Evolutionary conservation across 2,329 filamentous ascomycete species (phyloP).

Genomic region (Botrytis cinerea): DNA sequence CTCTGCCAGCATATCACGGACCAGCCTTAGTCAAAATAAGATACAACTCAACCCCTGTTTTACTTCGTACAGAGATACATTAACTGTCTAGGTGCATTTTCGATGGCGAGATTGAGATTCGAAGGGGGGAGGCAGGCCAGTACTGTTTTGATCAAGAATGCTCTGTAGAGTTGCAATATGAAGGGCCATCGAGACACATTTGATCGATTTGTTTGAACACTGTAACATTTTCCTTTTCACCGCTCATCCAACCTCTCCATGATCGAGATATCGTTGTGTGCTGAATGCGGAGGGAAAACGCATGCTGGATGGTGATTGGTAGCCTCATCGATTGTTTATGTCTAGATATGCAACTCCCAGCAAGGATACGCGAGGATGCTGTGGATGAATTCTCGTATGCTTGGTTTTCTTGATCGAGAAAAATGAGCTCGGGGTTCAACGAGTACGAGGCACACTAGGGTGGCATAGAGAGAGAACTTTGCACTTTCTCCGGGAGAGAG

Average conservation of each 20-base stretch:
- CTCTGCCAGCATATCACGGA: conserved; percentile 19
- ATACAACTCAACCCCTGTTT: conserved; percentile 9
- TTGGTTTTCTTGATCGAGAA: conserved; percentile 4
- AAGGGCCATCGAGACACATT: background rate
- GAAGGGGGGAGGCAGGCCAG: background rate
- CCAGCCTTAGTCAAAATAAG: background rate
- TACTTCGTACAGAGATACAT: conserved; percentile 19
- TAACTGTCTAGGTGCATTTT: conserved; percentile 13
- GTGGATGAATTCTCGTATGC: conserved; percentile 14
- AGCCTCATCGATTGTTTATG: conserved; percentile 23
- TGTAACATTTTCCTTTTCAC: conserved; percentile 1
- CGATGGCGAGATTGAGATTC: conserved; percentile 21
- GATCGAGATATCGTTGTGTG: background rate
- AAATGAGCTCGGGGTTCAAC: background rate
- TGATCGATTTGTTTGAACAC: background rate
- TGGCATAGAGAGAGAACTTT: background rate
- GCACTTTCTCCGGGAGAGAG: background rate
- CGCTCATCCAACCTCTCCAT: conserved; percentile 16
- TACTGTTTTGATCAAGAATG: background rate
- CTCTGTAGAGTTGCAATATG: background rate
- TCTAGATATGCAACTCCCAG: conserved; percentile 1
- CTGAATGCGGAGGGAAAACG: background rate
- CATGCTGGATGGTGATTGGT: background rate
- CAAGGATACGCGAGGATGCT: conserved; percentile 17
- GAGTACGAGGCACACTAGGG: background rate